phyloP scores from a whole-genome alignment of 306 rosid genomes.

The Sechiopsis laciniata region DNA sequence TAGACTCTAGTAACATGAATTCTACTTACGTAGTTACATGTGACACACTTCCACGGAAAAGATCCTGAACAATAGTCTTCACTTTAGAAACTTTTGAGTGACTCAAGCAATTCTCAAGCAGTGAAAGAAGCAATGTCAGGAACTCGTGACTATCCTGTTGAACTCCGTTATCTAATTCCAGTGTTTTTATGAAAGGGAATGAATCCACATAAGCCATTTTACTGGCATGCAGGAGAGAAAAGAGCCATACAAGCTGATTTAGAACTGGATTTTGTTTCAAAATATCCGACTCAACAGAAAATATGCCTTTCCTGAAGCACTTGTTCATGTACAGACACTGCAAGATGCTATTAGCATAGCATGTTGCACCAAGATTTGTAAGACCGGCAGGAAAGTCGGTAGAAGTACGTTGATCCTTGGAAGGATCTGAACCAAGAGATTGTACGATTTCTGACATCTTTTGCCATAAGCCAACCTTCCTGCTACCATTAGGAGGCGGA shows the following conservation, averaged over 20 bases:
- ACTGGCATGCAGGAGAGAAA: slow-evolving; percentile 71
- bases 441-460: slow-evolving; percentile 65
- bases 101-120: slow-evolving; percentile 74
- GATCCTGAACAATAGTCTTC: slow-evolving; percentile 81
- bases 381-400: slow-evolving; percentile 75
- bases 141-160: slow-evolving; percentile 99
- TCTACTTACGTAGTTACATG: slow-evolving; percentile 81
- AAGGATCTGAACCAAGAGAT: slow-evolving; percentile 77
- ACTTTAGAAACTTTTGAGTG: slow-evolving; percentile 60
- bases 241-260: slow-evolving; percentile 80
- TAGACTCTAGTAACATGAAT: neutral
- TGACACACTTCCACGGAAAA: slow-evolving; percentile 94
- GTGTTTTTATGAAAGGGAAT: slow-evolving; percentile 77
- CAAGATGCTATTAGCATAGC: slow-evolving; percentile 93
- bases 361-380: slow-evolving; percentile 97
- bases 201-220: slow-evolving; percentile 84
- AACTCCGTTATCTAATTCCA: slow-evolving; percentile 94
- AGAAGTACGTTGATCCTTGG: slow-evolving; percentile 65
- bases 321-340: slow-evolving; percentile 90
- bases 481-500: slow-evolving; percentile 70
- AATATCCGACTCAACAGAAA: slow-evolving; percentile 63
- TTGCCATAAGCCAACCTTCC: slow-evolving; percentile 90
- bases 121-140: slow-evolving; percentile 76
- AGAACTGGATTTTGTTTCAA: slow-evolving; percentile 70
- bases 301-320: slow-evolving; percentile 77